Percentiles rank a stretch among this genome's conserved stretches.
Conservation (phyloP, 2,329 filamentous ascomycete species). For the Xylaria hypoxylon region DNA sequence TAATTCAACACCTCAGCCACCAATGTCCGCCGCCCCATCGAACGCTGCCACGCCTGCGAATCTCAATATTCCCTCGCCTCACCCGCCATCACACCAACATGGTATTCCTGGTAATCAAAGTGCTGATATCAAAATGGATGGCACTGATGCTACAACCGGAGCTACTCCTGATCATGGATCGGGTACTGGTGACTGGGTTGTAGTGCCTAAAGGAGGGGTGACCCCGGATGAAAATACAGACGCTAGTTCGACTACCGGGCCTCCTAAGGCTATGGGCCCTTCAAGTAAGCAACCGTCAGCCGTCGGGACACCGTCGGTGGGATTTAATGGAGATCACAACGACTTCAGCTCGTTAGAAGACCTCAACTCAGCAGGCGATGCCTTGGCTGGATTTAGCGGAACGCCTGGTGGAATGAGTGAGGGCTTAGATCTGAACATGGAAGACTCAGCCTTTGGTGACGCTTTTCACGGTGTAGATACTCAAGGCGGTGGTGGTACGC, state of each 20-base stretch:
- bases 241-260: conserved; percentile 40
- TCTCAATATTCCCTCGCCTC: conserved; percentile 60
- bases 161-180: conserved; percentile 64
- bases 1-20: conserved; percentile 70
- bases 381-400: conserved; percentile 72
- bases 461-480: conserved; percentile 76
- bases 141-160: conserved; percentile 58
- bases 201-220: conserved; percentile 73
- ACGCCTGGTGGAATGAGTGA: conserved; percentile 67
- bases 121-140: conserved; percentile 67
- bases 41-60: conserved; percentile 68
- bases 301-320: conserved; percentile 59
- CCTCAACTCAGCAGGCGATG: conserved; percentile 78
- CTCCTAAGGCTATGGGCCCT: conserved; percentile 39
- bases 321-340: conserved; percentile 63
- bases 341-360: conserved; percentile 74
- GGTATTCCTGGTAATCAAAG: conserved; percentile 27
- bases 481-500: conserved; percentile 45
- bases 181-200: conserved; percentile 77
- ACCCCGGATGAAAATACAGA: conserved; percentile 54
- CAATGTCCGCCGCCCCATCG: conserved; percentile 67
- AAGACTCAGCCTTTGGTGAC: conserved; percentile 85
- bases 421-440: conserved; percentile 70
- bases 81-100: conserved; percentile 44
- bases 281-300: conserved; percentile 57